Base-by-base conservation (phyloP, 2,329 filamentous ascomycete species). In the Myotisia sp. region DNA sequence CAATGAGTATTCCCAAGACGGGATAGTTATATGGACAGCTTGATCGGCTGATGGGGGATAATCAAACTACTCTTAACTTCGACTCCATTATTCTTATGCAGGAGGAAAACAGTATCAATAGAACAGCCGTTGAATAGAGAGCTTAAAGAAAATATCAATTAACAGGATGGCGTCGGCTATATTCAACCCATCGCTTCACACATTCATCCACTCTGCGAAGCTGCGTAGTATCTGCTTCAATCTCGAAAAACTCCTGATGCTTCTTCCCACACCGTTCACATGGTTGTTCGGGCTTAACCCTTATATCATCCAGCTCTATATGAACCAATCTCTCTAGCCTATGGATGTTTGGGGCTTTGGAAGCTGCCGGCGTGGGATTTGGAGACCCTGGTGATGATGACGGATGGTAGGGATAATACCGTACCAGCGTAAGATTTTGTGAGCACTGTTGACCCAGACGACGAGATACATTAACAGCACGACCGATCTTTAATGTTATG, bases 231-330 rank as follows among this genome's bases (percentile, higher is more conserved):
- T 65, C 76, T 0, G 82, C 81, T 41, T 82, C 74, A 1, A 94
- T 76, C 59, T 92, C 81, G 53, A 98, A 98, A 87, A 87, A 98
- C 60, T 98, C 90, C 34, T 78, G 67, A 56, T 98, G 90, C 47
- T 84, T 77, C 49, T 76, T 76, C 2, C 85, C 85, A 51, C 90
- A 98, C 1, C 74, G 70, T 3, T 66, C 65, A 49, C 90, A 98
- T 34, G 71, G 70, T 12, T 54, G 74, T 58, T 36, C 60, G 56
- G 47, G 67, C 61, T 67, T 74, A 38, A 60, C 75, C 56, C 56
- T 60, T 45, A 66, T 59, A 26, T 65, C 66, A 4, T 66, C 67
- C n/a, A 95, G 68, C 59, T 98, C 90, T 9, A 95, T 63, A 55
- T 98, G 90, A 28, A 95, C 79, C 38, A 98, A 59, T 17, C 85